These are phyloP conservation scores for Blumeriella jaapii DNA, from an alignment of 2,329 filamentous ascomycete species.

Conservation along the genomic window DNA sequence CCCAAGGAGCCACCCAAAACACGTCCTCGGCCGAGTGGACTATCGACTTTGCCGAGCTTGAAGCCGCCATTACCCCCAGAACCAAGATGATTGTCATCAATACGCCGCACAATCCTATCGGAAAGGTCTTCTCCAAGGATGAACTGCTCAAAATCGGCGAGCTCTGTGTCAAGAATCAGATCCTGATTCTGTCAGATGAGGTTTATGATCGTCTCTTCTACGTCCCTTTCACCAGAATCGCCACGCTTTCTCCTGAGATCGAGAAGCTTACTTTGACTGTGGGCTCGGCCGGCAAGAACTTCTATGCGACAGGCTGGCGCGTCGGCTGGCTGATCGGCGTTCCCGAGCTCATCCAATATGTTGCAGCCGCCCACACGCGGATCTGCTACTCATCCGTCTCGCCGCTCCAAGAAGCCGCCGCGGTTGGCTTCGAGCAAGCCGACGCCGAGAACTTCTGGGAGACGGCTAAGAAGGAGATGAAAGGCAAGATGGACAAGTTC, in stretches of 20 bases:
- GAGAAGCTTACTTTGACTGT: constrained; percentile 84
- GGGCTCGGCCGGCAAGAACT: constrained; percentile 94
- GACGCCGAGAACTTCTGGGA: constrained; percentile 83
- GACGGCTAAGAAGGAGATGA: constrained; percentile 73
- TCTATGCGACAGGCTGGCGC: constrained; percentile 95
- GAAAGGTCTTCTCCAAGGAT: constrained; percentile 80
- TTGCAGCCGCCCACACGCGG: constrained; percentile 82
- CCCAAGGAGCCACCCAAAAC: constrained; percentile 64
- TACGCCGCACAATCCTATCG: constrained; percentile 83
- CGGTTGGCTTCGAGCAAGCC: constrained; percentile 87
- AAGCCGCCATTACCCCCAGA: constrained; percentile 67
- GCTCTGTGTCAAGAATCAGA: constrained; percentile 82
- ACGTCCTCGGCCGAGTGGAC: constrained; percentile 83
- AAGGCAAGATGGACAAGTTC: constrained; percentile 76
- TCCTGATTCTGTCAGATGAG: constrained; percentile 86
- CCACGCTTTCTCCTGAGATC: constrained; percentile 81
- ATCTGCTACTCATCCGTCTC: constrained; percentile 95
- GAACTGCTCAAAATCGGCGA: constrained; percentile 80
- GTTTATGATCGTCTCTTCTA: constrained; percentile 96
- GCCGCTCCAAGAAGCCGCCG: constrained; percentile 86
- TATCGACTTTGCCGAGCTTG: constrained; percentile 72
- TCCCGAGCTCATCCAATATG: constrained; percentile 79
- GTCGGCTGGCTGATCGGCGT: constrained; percentile 91
- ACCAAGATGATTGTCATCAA: constrained; percentile 96
- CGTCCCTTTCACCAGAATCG: constrained; percentile 85